Evolutionary conservation across 345 rosid genomes (phyloP), one percentile per base, ranked within the genome.

Genomic region (Carallia pectinifolia): DNA sequence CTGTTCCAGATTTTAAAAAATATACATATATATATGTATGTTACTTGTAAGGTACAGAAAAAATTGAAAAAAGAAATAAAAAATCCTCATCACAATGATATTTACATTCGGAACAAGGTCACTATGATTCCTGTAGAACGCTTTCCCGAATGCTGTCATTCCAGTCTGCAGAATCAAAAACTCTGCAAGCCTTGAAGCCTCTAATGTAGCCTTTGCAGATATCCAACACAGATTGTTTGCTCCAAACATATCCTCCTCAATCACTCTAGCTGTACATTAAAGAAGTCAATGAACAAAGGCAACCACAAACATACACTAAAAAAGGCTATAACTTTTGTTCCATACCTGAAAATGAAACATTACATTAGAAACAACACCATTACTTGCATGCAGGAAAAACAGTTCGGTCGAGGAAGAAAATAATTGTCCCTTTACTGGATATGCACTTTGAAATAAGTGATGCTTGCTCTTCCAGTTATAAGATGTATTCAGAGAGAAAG

Each of bases 131-230:
- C 96, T 83, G 84, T 89, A 94, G 84, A 83, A 89, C 56, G 93
- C 91, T 79, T 91, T 91, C 65, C 98, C 98, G 65, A 94, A 94
- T 40, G 95, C 93, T 58, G 98, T 89, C 98, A 94, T 94, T 74
- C 98, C 98, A 8, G 98, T 89, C 83, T 85, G 94, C 71, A 94
- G 86, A 79, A 94, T 91, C 80, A 94, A 79, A 81, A 82, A 79
- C 64, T 94, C 97, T 6, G 97, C 90, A 69, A 84, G 86, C 78
- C 89, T 85, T 33, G 97, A 94, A 82, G 98, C 96, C 76, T 94
- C 96, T 77, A 89, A 71, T 33, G 96, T 89, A 71, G 97, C 88
- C 81, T 91, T 89, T 62, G 96, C 85, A 27, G 98, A 89, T 53
- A 94, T 89, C 98, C 98, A 94, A 71, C 91, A 85, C 84, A 94